These are phyloP conservation scores for Ehretia macrophylla DNA, from an alignment of 257 asterid species.

Conservation along the genomic window DNA sequence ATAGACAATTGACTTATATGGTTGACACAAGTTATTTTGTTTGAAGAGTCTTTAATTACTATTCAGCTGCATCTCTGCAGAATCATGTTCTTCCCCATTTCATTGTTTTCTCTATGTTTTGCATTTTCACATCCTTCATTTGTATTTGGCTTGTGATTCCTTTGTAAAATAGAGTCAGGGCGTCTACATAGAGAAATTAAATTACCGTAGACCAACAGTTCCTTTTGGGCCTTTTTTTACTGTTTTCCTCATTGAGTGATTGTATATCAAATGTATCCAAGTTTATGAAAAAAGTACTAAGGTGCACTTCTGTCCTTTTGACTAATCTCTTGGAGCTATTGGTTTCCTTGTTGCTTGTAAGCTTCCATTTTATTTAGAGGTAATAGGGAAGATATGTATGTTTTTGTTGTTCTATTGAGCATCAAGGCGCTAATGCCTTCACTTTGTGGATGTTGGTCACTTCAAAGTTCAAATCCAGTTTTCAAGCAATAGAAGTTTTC, in stretches of 20 bases:
- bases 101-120: too few relatives aligned
- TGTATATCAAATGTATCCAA: not conserved
- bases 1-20: not conserved
- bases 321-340: too few relatives aligned
- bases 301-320: not conserved
- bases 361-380: not conserved
- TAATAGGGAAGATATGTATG: slow-evolving; percentile 4
- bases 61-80: too few relatives aligned
- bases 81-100: too few relatives aligned
- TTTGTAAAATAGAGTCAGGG: not conserved
- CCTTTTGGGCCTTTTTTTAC: not conserved
- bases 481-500: too few relatives aligned
- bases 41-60: too few relatives aligned
- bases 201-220: not conserved
- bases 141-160: not conserved
- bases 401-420: not conserved
- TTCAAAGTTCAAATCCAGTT: slow-evolving; percentile 1
- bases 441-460: not conserved
- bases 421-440: not conserved
- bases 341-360: not conserved
- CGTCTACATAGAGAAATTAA: too few relatives aligned
- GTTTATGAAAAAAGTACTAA: not conserved
- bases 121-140: not conserved
- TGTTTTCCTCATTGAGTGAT: not conserved
- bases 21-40: not conserved